Evolutionary conservation across 2,329 filamentous ascomycete genomes (phyloP).

Genomic region (Colletotrichum chrysophilum): DNA sequence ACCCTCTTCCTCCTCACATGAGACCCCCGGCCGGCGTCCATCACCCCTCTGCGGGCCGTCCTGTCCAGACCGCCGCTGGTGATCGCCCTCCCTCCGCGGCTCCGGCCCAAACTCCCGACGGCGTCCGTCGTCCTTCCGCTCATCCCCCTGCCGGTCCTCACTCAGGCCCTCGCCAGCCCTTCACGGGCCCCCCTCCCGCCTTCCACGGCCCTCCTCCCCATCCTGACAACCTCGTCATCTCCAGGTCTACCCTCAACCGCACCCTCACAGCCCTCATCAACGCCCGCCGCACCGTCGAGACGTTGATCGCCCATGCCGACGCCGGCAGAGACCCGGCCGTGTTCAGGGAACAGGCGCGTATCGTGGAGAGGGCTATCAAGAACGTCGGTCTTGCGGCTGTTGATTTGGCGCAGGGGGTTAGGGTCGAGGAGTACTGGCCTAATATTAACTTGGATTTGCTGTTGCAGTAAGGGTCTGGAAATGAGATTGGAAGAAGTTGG

Average conservation of each 20-base stretch:
- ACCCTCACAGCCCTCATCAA: neutral
- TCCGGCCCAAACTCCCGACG: no score
- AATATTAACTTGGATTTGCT: neutral
- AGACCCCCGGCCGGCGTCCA: neutral
- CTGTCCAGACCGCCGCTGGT: neutral
- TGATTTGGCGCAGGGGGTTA: neutral
- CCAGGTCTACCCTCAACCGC: neutral
- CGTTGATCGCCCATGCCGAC: accelerated
- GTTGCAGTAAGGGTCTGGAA: no score
- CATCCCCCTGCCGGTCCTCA: neutral
- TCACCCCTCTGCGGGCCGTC: neutral
- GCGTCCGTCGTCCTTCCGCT: neutral
- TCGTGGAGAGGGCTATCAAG: neutral
- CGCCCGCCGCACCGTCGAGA: accelerated
- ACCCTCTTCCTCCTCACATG: neutral
- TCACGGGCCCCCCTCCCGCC: neutral
- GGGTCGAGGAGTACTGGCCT: neutral
- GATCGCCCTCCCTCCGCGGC: no score
- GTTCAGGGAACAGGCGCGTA: neutral
- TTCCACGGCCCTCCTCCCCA: neutral
- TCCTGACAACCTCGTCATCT: neutral
- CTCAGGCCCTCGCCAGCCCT: accelerated
- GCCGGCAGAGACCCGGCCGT: neutral
- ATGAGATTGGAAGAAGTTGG: no score
- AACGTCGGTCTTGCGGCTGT: neutral